Base-by-base conservation (phyloP, 2,329 filamentous ascomycete species). In the Cercospora sesami region DNA sequence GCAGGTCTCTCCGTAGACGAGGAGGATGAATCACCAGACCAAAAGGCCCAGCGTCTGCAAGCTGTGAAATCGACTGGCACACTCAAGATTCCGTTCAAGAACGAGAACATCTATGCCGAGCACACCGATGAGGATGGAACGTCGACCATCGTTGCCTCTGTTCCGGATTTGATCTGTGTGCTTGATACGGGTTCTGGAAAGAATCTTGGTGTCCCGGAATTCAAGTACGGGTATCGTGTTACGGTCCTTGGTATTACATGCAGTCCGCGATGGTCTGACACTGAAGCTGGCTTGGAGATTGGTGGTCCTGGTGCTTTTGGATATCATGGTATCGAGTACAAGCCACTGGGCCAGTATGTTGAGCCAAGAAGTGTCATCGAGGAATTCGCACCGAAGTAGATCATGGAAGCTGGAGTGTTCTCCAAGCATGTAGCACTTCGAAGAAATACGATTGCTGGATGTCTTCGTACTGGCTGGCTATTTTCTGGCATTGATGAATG, bases 41-140 rank as follows among this genome's bases (percentile, higher is more conserved):
- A 64, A 10, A 51, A 63, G 9, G 64, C 69, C 30, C 70, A 73
- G 10, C 71, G 71, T 5, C 68, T 75, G 53, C 62, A 73, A 3
- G 72, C 78, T 7, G 71, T 78, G 79, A 84, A 75, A 68, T 74
- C 53, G 26, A 77, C 74, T 6, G 87, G 87, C 0, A 79, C 76
- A 31, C 78, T 90, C 75, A 89, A 86, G 74, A 88, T 91, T 60
- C 89, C 89, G 0, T 91, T 91, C 81, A 91, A 91, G 79, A 91
- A 91, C 76, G 89, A 92, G 75, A 91, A 91, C 73, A 89, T 91
- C 55, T 86, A 85, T n/a, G 89, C 86, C 0, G 76, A 80, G 66
- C 78, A 80, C 48, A 75, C 74, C 6, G 68, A 78, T 72, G 68
- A 78, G 65, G 63, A 73, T 72, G 74, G 79, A 48, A 79, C 77